These are phyloP conservation scores for Acmispon strigosus DNA, from an alignment of 306 rosid species.

Conservation along the genomic window DNA sequence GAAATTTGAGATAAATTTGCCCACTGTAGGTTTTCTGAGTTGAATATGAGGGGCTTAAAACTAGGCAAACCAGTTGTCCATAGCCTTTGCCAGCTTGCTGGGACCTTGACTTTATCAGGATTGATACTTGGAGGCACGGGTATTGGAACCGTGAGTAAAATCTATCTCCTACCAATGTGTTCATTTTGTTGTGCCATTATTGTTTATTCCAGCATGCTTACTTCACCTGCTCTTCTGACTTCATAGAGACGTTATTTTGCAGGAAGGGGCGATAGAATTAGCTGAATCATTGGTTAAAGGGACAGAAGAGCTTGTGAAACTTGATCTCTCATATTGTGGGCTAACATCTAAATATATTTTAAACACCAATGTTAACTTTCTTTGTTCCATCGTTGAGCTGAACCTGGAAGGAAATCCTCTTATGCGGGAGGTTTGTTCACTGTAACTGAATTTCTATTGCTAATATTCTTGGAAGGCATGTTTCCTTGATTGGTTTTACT, in stretches of 20 bases:
- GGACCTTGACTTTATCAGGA: slow-evolving; percentile 51
- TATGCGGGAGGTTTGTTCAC: slow-evolving; percentile 57
- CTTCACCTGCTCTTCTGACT: slow-evolving; percentile 18
- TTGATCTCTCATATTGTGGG: slow-evolving; percentile 74
- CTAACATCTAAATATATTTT: slow-evolving; percentile 44
- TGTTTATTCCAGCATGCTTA: slow-evolving; percentile 14
- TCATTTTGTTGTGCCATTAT: slow-evolving; percentile 4
- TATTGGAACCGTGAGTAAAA: slow-evolving; percentile 74
- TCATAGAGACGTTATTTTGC: slow-evolving; percentile 21
- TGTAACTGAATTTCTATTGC: slow-evolving; percentile 1
- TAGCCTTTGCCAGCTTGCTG: slow-evolving; percentile 63
- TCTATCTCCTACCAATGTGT: slow-evolving; percentile 4
- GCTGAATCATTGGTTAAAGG: slow-evolving; percentile 52
- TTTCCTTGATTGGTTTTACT: slow-evolving; percentile 10
- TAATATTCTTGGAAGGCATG: slow-evolving; percentile 14
- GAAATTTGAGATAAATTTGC: not conserved
- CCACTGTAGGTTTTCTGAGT: slow-evolving; percentile 59
- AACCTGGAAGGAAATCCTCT: slow-evolving; percentile 77
- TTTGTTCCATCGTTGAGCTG: slow-evolving; percentile 61
- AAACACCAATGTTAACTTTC: slow-evolving; percentile 26
- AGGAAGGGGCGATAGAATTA: slow-evolving; percentile 63
- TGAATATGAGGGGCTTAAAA: slow-evolving; percentile 75
- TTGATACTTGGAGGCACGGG: slow-evolving; percentile 69
- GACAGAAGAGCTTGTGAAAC: slow-evolving; percentile 56
- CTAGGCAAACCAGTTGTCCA: slow-evolving; percentile 69